Evolutionary conservation across 1,284 basidiomycete genomes (phyloP), one percentile per base, ranked within the genome.

Genomic region (Malassezia vespertilionis): DNA sequence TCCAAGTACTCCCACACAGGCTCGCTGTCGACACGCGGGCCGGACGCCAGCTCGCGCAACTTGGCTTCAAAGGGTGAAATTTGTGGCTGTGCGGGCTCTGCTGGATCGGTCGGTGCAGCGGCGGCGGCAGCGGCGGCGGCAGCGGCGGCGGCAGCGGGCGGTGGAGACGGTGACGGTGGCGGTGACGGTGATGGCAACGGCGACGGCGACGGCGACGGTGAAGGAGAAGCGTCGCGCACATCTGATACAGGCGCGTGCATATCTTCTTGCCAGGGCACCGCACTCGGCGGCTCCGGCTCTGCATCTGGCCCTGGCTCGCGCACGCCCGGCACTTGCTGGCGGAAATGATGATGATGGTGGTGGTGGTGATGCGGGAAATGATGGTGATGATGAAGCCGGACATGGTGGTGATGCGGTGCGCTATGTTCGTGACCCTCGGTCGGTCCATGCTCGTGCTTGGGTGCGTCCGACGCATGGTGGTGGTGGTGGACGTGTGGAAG

Each of bases 1-100:
- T 68, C 65, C 14, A 70, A 45, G 23, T 63, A 63, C 36, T 63
- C 53, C 65, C 67, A 68, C 2, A 70, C 67, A 0, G 60, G 60
- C 45, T 68, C 65, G 32, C 56, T 63, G 35, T 69, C 64, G 15
- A 70, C 65, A 2, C 64, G 48, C 2, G 64, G 65, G 7, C 65
- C 65, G 0, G 61, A 55, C 15, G 52, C 43, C 5, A 58, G 51
- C 38, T 59, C 57, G 20, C 51, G 56, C 28, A 45, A 33, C 35
- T 51, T 51, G 8, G 20, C 21, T 22, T 51, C 48, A 14, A 51
- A 14, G 7, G 48, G 32, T 4, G 22, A 9, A 12, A 44, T 14
- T 8, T 28, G 27, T 28, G 27, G 8, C 8, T 14, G 27, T 28
- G n/a, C n/a, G n/a, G n/a, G n/a, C n/a, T n/a, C n/a, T n/a, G n/a